Evolutionary conservation across 305 asterid genomes (phyloP).

Genomic region (Striga hermonthica): DNA sequence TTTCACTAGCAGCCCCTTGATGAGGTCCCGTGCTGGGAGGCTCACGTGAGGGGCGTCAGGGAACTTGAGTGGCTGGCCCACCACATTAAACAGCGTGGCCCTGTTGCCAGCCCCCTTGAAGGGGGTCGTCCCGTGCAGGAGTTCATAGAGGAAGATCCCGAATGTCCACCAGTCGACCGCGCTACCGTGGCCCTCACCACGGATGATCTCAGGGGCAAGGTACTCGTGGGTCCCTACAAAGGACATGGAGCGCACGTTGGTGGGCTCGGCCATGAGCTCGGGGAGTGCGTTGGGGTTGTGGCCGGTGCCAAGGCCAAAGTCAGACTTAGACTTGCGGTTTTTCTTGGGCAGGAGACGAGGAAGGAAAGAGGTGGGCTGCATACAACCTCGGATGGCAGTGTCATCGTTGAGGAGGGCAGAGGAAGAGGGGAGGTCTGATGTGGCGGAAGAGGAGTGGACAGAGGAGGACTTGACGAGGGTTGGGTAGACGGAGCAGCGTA

Average conservation of each 20-base stretch:
- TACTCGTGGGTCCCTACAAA: slow-evolving; percentile 90
- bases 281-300: slow-evolving; percentile 48
- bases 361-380: slow-evolving; percentile 66
- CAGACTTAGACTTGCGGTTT: slow-evolving; percentile 81
- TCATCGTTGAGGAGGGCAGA: slow-evolving; percentile 60
- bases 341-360: slow-evolving; percentile 82
- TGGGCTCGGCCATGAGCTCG: slow-evolving; percentile 90
- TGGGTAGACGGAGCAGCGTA: slow-evolving; percentile 85
- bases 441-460: slow-evolving; percentile 36
- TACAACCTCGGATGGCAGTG: slow-evolving; percentile 56
- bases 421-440: slow-evolving; percentile 20
- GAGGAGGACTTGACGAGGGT: slow-evolving; percentile 83
- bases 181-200: slow-evolving; percentile 84
- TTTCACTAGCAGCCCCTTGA: slow-evolving; percentile 70
- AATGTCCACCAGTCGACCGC: slow-evolving; percentile 47
- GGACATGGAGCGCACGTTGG: slow-evolving; percentile 77
- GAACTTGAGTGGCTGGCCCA: slow-evolving; percentile 73
- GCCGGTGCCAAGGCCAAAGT: slow-evolving; percentile 54
- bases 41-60: slow-evolving; percentile 70
- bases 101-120: too few species aligned
- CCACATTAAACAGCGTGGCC: slow-evolving; percentile 33
- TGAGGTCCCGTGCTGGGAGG: slow-evolving; percentile 58
- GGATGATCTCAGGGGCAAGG: slow-evolving; percentile 83
- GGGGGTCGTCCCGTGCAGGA: too few species aligned
- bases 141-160: slow-evolving; percentile 75